Conservation (phyloP, 805 yeast species). For the Candida maris region DNA sequence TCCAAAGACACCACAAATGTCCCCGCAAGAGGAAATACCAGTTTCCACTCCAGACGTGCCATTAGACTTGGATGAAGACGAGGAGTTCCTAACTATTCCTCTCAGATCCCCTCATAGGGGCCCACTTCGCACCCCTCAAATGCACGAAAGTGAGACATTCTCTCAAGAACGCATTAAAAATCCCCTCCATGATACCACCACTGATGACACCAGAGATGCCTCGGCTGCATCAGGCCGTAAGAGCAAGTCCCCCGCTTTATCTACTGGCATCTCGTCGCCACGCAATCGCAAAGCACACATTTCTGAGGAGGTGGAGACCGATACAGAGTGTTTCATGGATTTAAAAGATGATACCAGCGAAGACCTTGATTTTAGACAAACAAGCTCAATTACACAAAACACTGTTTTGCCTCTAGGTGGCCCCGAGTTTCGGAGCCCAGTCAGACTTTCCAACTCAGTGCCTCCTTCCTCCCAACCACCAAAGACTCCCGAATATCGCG, state of each 20-base stretch:
- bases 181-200: conserved; percentile 1
- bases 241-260: conserved; percentile 9
- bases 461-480: conserved; percentile 15
- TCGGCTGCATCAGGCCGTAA: conserved; percentile 7
- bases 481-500: conserved; percentile 15
- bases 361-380: neutral
- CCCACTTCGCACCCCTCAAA: neutral
- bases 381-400: neutral
- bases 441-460: conserved; percentile 11
- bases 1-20: conserved; percentile 2
- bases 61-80: conserved; percentile 9
- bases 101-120: conserved; percentile 30
- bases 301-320: conserved; percentile 11
- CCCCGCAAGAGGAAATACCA: neutral
- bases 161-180: conserved; percentile 1
- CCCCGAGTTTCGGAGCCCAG: conserved; percentile 9
- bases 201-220: neutral
- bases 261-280: conserved; percentile 15
- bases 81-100: conserved; percentile 27
- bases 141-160: conserved; percentile 1
- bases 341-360: conserved; percentile 15
- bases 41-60: neutral
- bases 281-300: conserved; percentile 22
- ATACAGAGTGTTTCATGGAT: conserved; percentile 19
- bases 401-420: neutral